Evolutionary conservation across 148 eudicot species (phyloP).

Genomic region (Cornus florida): DNA sequence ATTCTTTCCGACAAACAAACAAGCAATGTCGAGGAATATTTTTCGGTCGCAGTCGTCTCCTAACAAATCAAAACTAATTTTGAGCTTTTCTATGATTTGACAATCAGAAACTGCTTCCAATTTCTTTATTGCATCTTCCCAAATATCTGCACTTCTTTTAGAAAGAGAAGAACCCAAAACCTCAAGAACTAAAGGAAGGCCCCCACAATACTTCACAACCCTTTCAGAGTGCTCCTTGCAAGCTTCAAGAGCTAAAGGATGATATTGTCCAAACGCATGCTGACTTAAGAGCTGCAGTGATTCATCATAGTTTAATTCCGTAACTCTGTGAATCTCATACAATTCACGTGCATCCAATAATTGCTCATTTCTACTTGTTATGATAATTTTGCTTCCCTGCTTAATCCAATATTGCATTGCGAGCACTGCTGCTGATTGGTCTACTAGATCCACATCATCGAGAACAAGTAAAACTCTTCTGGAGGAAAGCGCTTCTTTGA

Average conservation of each 20-base stretch:
- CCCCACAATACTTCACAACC: neutral
- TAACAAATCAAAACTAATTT: neutral
- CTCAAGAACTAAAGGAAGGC: neutral
- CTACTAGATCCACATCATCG: neutral
- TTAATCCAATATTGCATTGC: neutral
- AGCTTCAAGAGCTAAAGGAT: neutral
- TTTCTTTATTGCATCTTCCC: neutral
- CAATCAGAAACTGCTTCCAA: neutral
- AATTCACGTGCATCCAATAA: neutral
- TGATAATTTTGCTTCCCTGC: slow-evolving; percentile 8
- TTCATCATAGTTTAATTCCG: neutral
- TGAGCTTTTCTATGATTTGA: neutral
- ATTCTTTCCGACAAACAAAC: neutral
- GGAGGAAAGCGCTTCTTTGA: neutral
- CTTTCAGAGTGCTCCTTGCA: neutral
- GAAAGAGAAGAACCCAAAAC: neutral
- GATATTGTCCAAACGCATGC: slow-evolving; percentile 8
- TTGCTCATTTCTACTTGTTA: neutral
- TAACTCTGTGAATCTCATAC: neutral
- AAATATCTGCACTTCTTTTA: neutral
- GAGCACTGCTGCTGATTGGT: neutral
- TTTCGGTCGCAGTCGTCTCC: neutral
- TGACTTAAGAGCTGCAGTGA: neutral
- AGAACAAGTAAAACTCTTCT: neutral
- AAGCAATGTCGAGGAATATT: neutral